Base-by-base conservation (phyloP, 1,284 basidiomycete species). In the Moniliophthora roreri region DNA sequence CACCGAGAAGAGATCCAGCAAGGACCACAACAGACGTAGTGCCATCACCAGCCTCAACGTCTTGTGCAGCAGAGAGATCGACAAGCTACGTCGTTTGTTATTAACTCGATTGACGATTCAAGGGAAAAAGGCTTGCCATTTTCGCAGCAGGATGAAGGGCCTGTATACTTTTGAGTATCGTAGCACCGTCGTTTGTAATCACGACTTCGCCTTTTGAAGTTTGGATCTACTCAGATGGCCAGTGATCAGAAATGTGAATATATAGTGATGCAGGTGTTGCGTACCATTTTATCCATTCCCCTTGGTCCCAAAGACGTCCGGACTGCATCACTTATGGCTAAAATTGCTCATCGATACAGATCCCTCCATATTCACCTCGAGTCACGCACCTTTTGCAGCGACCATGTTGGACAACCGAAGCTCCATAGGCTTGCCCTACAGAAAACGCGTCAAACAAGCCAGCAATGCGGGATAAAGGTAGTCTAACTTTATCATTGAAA, bases 261-360 rank as follows among this genome's bases (percentile, higher is more conserved):
- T 11, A 16, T 21, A 20, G 28, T 50, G 11, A 61, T 58, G 37
- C 49, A 56, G 51, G 50, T n/a, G 46, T 53, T 21, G 66, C 77
- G 58, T 63, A 91, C 95, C 95, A 98, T 98, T 79, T 98, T 98
- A 78, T 99, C 97, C 97, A 99, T 99, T 61, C 97, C 97, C 72
- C 93, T 89, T 44, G 97, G 97, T 16, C 97, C 97, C 59, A 99
- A 75, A 49, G 95, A 98, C 48, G 97, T 99, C 65, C 97, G 81
- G 35, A 99, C 94, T 50, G 95, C 96, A 76, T 98, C 96, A 63
- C 94, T 95, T 64, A 99, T 97, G 34, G 97, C 96, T 97, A 60
- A 18, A 51, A 48, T 52, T 38, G 35, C 53, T 57, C 44, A 55
- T 67, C 55, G 47, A 54, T 45, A 55, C 24, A 42, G 20, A 58